Conservation (phyloP, 306 rosid species). For the Rosa lucieae region DNA sequence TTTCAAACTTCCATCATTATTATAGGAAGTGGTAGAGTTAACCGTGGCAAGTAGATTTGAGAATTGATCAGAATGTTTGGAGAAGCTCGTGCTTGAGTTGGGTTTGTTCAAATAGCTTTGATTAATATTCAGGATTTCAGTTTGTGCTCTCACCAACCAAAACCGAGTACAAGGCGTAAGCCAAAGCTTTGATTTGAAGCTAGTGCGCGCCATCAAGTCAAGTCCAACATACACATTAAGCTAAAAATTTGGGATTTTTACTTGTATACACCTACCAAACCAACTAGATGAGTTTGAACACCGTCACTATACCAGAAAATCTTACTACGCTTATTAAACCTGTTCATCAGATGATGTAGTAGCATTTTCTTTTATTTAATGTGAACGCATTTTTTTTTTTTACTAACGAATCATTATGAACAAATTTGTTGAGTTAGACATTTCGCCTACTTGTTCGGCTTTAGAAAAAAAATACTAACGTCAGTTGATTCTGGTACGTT, state of each 20-base stretch:
- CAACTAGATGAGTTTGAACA: not conserved
- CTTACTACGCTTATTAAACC: not conserved
- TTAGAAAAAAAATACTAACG: not conserved
- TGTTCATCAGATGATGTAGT: not conserved
- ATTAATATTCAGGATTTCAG: not conserved
- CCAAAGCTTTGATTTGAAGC: not conserved
- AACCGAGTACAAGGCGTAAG: not conserved
- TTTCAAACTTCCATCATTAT: not conserved
- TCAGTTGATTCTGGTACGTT: not conserved
- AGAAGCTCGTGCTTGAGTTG: slow-evolving; percentile 11
- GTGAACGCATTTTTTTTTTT: not conserved
- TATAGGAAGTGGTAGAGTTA: not conserved
- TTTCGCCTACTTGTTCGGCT: not conserved
- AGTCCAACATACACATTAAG: not conserved
- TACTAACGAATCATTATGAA: not conserved
- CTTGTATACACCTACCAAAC: slow-evolving; percentile 37
- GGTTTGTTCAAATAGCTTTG: slow-evolving; percentile 12
- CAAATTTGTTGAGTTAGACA: not conserved
- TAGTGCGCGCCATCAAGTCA: slow-evolving; percentile 4
- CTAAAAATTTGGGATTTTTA: slow-evolving; percentile 7
- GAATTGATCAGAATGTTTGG: slow-evolving; percentile 15
- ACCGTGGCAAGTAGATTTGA: not conserved
- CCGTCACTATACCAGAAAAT: not conserved
- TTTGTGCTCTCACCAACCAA: slow-evolving; percentile 28
- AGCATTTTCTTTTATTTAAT: not conserved